Evolutionary conservation across 129 eudicot species (phyloP).

Genomic region (Escallonia rubra): DNA sequence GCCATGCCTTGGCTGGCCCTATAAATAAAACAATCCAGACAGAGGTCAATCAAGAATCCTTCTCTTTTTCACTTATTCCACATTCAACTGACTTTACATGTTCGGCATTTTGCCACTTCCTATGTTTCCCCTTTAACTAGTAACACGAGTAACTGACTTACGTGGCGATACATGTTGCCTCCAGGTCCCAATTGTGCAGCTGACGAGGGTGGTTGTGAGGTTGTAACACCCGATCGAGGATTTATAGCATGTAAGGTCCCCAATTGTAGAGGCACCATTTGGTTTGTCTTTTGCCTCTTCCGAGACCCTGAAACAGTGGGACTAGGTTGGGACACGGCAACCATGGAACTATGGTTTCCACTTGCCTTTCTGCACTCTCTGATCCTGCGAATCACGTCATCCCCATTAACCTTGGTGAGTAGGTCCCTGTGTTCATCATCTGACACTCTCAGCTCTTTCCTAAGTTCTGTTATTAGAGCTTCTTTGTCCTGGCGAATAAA

Average conservation of each 20-base stretch:
- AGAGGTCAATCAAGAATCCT: background rate
- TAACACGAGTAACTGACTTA: slow-evolving; percentile 24
- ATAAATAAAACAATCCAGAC: background rate
- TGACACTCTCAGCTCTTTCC: slow-evolving; percentile 95
- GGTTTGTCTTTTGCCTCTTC: slow-evolving; percentile 70
- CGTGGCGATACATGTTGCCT: slow-evolving; percentile 60
- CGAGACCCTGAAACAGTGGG: slow-evolving; percentile 80
- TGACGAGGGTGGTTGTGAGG: slow-evolving; percentile 29
- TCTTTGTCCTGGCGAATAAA: slow-evolving; percentile 72
- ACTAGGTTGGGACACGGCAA: slow-evolving; percentile 61
- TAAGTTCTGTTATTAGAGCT: slow-evolving; percentile 92
- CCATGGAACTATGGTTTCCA: slow-evolving; percentile 48
- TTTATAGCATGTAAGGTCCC: slow-evolving; percentile 36
- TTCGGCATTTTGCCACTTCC: too few relatives aligned
- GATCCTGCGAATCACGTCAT: slow-evolving; percentile 74
- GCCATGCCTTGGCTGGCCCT: slow-evolving; percentile 29
- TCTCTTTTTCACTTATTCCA: background rate
- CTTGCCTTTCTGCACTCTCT: slow-evolving; percentile 94
- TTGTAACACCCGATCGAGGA: slow-evolving; percentile 42
- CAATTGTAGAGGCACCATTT: slow-evolving; percentile 32
- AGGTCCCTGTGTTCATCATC: slow-evolving; percentile 98
- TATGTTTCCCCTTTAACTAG: too few relatives aligned
- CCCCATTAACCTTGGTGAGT: slow-evolving; percentile 78
- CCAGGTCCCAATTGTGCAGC: slow-evolving; percentile 40
- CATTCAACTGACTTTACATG: background rate